Evolutionary conservation across 495 filamentous ascomycete genomes (phyloP).

Genomic region (Lasiosphaeria hispida): DNA sequence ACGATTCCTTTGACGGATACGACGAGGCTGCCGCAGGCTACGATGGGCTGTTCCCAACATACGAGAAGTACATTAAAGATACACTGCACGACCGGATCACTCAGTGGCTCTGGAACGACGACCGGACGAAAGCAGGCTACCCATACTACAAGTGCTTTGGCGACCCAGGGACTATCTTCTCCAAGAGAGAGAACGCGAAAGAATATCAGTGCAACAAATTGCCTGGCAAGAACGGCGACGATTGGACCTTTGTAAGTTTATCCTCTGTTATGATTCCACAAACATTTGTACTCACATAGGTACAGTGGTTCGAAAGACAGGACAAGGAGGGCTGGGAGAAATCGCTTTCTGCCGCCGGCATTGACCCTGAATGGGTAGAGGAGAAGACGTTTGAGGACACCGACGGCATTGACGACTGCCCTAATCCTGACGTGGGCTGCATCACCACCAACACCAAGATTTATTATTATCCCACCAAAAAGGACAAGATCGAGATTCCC

Average conservation of each 20-base stretch:
- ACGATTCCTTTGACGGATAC: constrained; percentile 10
- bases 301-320: constrained; percentile 2
- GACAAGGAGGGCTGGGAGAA: constrained; percentile 11
- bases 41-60: constrained; percentile 10
- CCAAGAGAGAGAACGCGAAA: constrained; percentile 3
- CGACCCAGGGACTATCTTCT: not conserved
- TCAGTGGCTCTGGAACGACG: constrained; percentile 1
- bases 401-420: not conserved
- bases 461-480: not conserved
- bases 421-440: not conserved
- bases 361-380: constrained; percentile 11
- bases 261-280: not conserved
- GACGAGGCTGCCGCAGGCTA: constrained; percentile 4
- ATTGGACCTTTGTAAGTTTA: constrained; percentile 2
- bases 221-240: not conserved
- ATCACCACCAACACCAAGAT: constrained; percentile 1
- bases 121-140: constrained; percentile 4
- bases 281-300: not conserved
- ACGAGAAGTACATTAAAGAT: constrained; percentile 12
- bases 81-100: constrained; percentile 1
- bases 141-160: constrained; percentile 7
- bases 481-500: constrained; percentile 9
- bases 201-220: not conserved
- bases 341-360: constrained; percentile 4
- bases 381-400: not conserved